Base-by-base conservation (phyloP, 192 early-diverging fungal species). In the Tieghemiomyces parasiticus region DNA sequence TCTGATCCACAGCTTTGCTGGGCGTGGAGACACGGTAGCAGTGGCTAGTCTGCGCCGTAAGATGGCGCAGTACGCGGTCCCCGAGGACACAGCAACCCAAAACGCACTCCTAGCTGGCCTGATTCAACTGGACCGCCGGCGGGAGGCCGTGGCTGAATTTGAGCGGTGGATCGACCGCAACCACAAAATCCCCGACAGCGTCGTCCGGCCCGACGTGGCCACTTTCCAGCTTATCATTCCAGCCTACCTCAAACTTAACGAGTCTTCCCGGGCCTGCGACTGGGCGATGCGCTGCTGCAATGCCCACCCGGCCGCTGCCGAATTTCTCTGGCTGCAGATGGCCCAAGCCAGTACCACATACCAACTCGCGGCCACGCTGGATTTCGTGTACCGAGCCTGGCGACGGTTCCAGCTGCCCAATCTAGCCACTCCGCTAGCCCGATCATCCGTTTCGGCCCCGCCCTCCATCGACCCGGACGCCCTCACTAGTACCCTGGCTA, bases 301-400 rank as follows among this genome's bases (percentile, higher is more conserved):
- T 31, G 20, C 24, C 28, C 32, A 31, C 19, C 52, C 52, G 4
- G 32, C n/a, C 32, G 52, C 52, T 9, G 24, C 26, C 24, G 28
- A 54, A n/a, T n/a, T 1, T 32, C 26, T 54, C 52, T 54, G 52
- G 52, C 28, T 54, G 52, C 32, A 19, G 28, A 28, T 54, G 52
- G 52, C 52, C 52, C 52, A 32, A 14, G 32, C 52, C 9, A 31
- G 52, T 16, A 30, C 52, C 32, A 25, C 20, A 16, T 30, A 54
- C 32, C 52, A 54, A n/a, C 52, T 54, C 29, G 20, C 52, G 28
- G 32, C 8, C 24, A 29, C 32, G 0, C 10, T 54, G 29, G 29
- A 32, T 19, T 20, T 32, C 20, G 4, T 54, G 32, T 54, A 54
- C 52, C 24, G 32, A 16, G 52, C 52, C 1, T 54, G 52, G 52